Evolutionary conservation across 2,329 filamentous ascomycete genomes (phyloP), one percentile per base, ranked within the genome.

Genomic region (Colletotrichum endophyticum): DNA sequence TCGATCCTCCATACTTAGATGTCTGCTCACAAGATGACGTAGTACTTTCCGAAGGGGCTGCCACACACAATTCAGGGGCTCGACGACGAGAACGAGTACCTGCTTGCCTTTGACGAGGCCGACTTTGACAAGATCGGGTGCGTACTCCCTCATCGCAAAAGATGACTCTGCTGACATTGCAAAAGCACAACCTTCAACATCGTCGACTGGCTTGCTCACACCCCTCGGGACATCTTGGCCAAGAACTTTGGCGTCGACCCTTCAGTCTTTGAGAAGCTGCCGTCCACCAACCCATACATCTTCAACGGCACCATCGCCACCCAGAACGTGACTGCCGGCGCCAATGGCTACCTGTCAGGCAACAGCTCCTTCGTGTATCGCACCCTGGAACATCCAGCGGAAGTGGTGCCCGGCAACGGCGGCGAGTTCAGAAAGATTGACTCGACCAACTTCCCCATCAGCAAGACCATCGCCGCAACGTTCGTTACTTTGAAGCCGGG

Each of bases 121-220:
- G 88, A 94, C 79, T 94, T 94, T 80, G 92, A 94, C 80, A 89
- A 89, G 68, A 85, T 89, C 34, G 91, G 91, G 88, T 91, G 32
- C 2, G 25, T 34, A 32, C 16, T 19, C 15, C 22, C 53, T 28
- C 16, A 28, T 7, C 8, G 1, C 11, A 39, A 15, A 0, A 0
- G 19, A 32, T 5, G 61, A 39, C 3, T 32, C 11, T 36, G 49
- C 49, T 73, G 27, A 69, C 7, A n/a, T 27, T 19, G 7, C 5
- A n/a, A 9, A 28, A 91, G 91, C n/a, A 93, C 91, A 0, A 94
- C 93, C 1, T 95, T 94, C 87, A 93, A 92, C 84, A 87, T 94
- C 28, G 92, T 93, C 78, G 93, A 95, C 84, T 94, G 93, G 93
- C 87, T 95, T 44, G 85, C 89, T 0, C 92, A 94, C 80, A 94